Evolutionary conservation across 352 stramenopile genomes (phyloP).

Genomic region (Phytophthora agathidicida): DNA sequence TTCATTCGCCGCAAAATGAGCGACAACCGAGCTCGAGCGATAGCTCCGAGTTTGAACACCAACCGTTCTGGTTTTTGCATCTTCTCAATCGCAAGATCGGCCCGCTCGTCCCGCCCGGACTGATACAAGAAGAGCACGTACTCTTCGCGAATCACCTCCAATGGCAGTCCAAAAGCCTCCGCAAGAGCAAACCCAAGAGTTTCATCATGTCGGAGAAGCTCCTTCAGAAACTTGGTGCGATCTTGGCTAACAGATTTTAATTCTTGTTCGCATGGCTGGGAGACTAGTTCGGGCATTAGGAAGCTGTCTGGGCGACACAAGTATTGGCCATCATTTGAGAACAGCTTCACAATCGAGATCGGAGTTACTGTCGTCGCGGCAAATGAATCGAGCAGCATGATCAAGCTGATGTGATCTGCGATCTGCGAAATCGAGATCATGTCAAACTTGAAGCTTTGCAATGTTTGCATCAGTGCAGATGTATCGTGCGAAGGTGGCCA

Average conservation of each 20-base stretch:
- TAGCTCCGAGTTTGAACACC: constrained; percentile 59
- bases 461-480: constrained; percentile 53
- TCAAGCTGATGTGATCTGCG: constrained; percentile 69
- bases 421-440: constrained; percentile 48
- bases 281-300: constrained; percentile 15
- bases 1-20: constrained; percentile 85
- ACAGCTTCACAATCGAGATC: constrained; percentile 75
- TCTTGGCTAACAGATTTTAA: constrained; percentile 41
- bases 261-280: constrained; percentile 30
- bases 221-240: constrained; percentile 70
- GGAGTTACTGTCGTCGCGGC: constrained; percentile 69
- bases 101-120: constrained; percentile 66
- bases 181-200: constrained; percentile 65
- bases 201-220: constrained; percentile 75
- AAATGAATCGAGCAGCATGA: constrained; percentile 85
- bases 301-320: constrained; percentile 74
- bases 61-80: constrained; percentile 73
- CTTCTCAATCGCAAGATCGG: constrained; percentile 76
- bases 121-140: constrained; percentile 86
- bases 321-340: constrained; percentile 46
- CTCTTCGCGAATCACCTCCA: constrained; percentile 79
- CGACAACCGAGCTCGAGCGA: constrained; percentile 71
- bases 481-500: constrained; percentile 67
- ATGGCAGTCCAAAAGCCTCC: constrained; percentile 74
- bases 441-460: constrained; percentile 50